A percentile compares a stretch with the other conserved stretches of the same genome.
Evolutionary conservation across 495 filamentous ascomycete species (phyloP).

Genomic region (Niebla homalea): DNA sequence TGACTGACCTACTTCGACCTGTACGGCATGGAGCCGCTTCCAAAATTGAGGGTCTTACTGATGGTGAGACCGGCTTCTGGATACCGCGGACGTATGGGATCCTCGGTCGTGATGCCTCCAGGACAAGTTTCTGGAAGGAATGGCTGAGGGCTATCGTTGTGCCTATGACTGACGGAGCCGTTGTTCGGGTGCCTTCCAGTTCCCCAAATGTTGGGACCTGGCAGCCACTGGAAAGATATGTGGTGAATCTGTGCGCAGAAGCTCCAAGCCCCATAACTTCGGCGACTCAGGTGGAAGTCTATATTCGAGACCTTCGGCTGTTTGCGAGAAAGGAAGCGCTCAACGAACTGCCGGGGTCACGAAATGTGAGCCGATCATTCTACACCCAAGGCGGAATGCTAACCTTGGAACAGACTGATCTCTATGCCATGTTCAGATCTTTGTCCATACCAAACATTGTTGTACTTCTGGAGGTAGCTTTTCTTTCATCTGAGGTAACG

Average conservation of each 20-base stretch:
- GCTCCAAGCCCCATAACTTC: constrained; percentile 83
- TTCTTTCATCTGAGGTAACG: not conserved
- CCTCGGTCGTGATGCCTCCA: constrained; percentile 67
- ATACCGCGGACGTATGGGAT: constrained; percentile 89
- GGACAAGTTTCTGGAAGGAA: constrained; percentile 96
- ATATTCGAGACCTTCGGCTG: constrained; percentile 76
- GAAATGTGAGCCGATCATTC: constrained; percentile 38
- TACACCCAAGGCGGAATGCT: constrained; percentile 8
- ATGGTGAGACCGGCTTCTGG: constrained; percentile 94
- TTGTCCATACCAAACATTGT: constrained; percentile 85
- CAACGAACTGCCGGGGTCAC: constrained; percentile 87
- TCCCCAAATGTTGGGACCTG: constrained; percentile 89
- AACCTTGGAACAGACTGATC: constrained; percentile 46
- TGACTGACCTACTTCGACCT: constrained; percentile 89
- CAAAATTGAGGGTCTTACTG: constrained; percentile 92
- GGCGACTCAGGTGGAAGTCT: constrained; percentile 88
- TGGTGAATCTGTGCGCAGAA: constrained; percentile 94
- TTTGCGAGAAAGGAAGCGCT: constrained; percentile 86
- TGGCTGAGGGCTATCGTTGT: constrained; percentile 88
- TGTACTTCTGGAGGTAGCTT: constrained; percentile 60
- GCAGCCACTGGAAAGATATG: constrained; percentile 93
- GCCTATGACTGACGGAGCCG: constrained; percentile 80
- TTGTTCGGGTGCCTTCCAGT: constrained; percentile 71
- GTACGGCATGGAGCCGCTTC: constrained; percentile 88
- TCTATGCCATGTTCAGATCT: constrained; percentile 84